Evolutionary conservation across 176 grass and related monocot species (phyloP).

Genomic region (Oryza longistaminata): DNA sequence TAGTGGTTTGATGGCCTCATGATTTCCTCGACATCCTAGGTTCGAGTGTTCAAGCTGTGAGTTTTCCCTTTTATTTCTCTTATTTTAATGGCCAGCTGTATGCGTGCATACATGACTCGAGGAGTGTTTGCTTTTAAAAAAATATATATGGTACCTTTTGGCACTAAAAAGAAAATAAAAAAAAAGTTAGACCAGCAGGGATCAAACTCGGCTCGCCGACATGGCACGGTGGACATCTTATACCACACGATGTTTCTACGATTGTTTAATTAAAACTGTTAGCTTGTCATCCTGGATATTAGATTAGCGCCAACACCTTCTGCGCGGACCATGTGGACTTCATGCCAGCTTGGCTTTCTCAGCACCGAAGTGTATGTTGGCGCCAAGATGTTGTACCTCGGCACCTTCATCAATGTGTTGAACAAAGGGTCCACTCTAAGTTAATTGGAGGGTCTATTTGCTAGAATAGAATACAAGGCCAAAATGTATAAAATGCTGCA

Average conservation of each 20-base stretch:
- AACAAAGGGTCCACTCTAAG: background rate
- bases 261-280: background rate
- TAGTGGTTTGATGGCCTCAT: background rate
- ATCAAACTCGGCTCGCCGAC: background rate
- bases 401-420: too few relatives aligned
- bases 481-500: background rate
- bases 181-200: background rate
- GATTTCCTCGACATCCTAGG: background rate
- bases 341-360: background rate
- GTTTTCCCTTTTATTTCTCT: background rate
- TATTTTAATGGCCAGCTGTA: background rate
- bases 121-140: background rate
- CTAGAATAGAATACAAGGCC: background rate
- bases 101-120: background rate
- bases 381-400: background rate
- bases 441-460: background rate
- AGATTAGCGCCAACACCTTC: background rate
- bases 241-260: background rate
- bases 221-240: background rate
- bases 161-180: background rate
- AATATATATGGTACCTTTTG: background rate
- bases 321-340: background rate
- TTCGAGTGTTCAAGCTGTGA: background rate
- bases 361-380: background rate
- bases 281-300: background rate